A percentile compares a stretch with the other conserved stretches of the same genome.
Evolutionary conservation across 495 filamentous ascomycete genomes (phyloP).

Genomic region (Lasiosphaeria miniovina): DNA sequence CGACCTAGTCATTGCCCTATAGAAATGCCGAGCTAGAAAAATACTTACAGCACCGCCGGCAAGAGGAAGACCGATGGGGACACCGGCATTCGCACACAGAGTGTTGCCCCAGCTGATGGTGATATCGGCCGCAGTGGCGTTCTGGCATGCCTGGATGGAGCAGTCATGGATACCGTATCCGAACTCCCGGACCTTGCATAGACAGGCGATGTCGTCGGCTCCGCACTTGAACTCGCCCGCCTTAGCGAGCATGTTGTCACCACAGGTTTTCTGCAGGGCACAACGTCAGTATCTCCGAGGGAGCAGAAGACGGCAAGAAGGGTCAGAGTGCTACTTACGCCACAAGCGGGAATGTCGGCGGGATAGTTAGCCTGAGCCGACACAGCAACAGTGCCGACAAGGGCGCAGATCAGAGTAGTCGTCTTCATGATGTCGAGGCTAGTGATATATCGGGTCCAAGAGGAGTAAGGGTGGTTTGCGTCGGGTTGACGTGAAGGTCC

Average conservation of each 20-base stretch:
- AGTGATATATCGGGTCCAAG: constrained; percentile 8
- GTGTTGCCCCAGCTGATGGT: constrained; percentile 35
- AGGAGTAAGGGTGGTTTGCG: background rate
- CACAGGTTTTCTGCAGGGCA: constrained; percentile 60
- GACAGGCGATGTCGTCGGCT: constrained; percentile 55
- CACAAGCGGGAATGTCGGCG: constrained; percentile 33
- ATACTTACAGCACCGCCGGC: constrained; percentile 21
- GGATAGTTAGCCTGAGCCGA: constrained; percentile 27
- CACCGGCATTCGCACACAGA: constrained; percentile 28
- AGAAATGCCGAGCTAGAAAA: background rate
- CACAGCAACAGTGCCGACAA: constrained; percentile 29
- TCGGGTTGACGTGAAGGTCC: background rate
- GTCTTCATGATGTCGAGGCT: constrained; percentile 34
- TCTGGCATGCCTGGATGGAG: constrained; percentile 61
- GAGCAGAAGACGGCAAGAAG: background rate
- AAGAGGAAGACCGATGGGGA: constrained; percentile 25
- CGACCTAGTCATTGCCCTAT: background rate
- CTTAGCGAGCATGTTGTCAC: constrained; percentile 68
- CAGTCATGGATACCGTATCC: constrained; percentile 77
- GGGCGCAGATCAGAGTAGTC: constrained; percentile 29
- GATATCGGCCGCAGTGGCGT: constrained; percentile 25
- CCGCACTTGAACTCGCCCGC: constrained; percentile 60
- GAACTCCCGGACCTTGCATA: constrained; percentile 69
- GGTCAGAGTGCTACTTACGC: constrained; percentile 33
- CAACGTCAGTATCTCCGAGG: constrained; percentile 11